Percentiles rank a stretch among this genome's conserved stretches.
These are phyloP conservation scores for Hymenotorrendiella dingleyae DNA, from an alignment of 2,329 filamentous ascomycete genomes.

Conservation along the genomic window DNA sequence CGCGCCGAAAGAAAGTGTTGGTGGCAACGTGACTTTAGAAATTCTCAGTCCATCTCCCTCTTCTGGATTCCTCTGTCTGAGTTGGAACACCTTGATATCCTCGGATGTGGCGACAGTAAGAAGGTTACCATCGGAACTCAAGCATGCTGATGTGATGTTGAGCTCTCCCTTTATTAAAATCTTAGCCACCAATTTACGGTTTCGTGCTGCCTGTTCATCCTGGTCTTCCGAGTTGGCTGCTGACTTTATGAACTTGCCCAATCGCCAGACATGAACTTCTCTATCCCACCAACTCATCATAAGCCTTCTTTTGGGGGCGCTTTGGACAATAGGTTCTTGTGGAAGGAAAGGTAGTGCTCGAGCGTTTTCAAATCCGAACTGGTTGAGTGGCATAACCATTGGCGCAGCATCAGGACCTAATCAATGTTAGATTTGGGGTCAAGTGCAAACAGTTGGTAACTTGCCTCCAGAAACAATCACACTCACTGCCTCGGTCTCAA, in stretches of 20 bases:
- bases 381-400: slow-evolving; percentile 72
- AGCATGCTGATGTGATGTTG: slow-evolving; percentile 69
- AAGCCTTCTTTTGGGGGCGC: slow-evolving; percentile 66
- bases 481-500: slow-evolving; percentile 77
- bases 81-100: slow-evolving; percentile 71
- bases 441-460: slow-evolving; percentile 20
- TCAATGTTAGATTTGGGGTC: slow-evolving; percentile 28
- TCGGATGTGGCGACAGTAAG: slow-evolving; percentile 70
- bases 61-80: slow-evolving; percentile 47
- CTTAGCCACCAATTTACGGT: slow-evolving; percentile 62
- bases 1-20: slow-evolving; percentile 57
- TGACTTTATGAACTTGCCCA: slow-evolving; percentile 30
- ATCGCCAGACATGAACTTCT: slow-evolving; percentile 76
- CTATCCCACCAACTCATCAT: slow-evolving; percentile 90
- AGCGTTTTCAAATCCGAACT: slow-evolving; percentile 74
- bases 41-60: slow-evolving; percentile 60
- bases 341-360: slow-evolving; percentile 78
- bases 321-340: slow-evolving; percentile 66
- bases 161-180: slow-evolving; percentile 69
- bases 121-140: slow-evolving; percentile 66
- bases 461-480: slow-evolving; percentile 86
- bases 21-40: slow-evolving; percentile 61
- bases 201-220: slow-evolving; percentile 37
- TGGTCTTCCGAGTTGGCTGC: slow-evolving; percentile 33
- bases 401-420: slow-evolving; percentile 82